phyloP scores from a whole-genome alignment of 768 basidiomycete species.

The Suillus subluteus region DNA sequence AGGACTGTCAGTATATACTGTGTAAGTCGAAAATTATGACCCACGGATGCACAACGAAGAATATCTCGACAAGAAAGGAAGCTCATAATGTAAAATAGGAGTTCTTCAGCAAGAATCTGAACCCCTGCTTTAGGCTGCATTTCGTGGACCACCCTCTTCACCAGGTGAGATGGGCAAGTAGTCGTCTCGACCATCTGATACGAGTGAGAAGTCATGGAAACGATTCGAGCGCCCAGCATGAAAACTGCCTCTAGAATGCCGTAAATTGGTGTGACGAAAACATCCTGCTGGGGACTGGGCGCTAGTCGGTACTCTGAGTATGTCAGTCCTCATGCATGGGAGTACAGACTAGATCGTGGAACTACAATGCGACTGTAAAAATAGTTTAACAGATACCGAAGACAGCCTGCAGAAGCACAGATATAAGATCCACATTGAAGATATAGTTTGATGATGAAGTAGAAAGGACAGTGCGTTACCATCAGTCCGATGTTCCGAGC shows the following conservation, averaged over 20 bases:
- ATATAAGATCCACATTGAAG: neutral
- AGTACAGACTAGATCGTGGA: neutral
- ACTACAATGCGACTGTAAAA: neutral
- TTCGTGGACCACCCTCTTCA: neutral
- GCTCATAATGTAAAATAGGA: neutral
- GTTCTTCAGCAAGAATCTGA: neutral
- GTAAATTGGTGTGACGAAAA: neutral
- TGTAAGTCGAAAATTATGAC: neutral
- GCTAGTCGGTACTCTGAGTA: neutral
- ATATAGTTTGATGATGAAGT: neutral
- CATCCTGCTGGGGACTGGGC: neutral
- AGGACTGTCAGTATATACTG: neutral
- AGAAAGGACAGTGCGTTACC: neutral
- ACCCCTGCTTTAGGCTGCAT: neutral
- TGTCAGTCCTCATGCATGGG: too few species aligned
- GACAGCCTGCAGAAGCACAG: neutral
- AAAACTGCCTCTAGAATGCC: neutral
- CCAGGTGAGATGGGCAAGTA: neutral
- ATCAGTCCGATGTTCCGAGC: neutral
- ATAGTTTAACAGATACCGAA: neutral
- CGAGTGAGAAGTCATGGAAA: neutral
- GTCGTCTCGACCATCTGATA: neutral
- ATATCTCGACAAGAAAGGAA: neutral
- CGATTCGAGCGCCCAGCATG: neutral
- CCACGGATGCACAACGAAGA: neutral